Evolutionary conservation across 2,329 filamentous ascomycete species (phyloP).

Genomic region (Paraphaeosphaeria minitans): DNA sequence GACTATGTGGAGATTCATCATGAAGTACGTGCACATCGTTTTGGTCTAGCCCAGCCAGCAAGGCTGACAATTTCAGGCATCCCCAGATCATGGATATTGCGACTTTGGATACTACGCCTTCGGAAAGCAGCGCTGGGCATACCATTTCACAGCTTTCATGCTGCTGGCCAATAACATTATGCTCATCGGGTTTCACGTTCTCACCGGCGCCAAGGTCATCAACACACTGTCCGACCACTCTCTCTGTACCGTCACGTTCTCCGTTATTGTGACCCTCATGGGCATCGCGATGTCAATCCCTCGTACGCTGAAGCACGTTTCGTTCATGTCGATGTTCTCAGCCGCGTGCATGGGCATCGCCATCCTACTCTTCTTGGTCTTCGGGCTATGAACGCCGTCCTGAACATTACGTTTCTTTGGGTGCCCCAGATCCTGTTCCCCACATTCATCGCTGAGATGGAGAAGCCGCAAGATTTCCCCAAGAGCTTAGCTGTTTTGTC

Average conservation of each 20-base stretch:
- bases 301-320: conserved; percentile 80
- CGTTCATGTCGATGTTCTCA: conserved; percentile 77
- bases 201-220: conserved; percentile 83
- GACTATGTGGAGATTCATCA: conserved; percentile 75
- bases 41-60: neutral
- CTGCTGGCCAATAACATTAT: conserved; percentile 96
- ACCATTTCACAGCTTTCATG: conserved; percentile 75
- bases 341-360: conserved; percentile 90
- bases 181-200: conserved; percentile 64
- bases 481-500: conserved; percentile 54
- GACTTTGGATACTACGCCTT: conserved; percentile 96
- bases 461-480: conserved; percentile 77
- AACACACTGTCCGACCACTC: conserved; percentile 81
- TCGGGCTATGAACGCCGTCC: conserved; percentile 84
- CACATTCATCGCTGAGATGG: conserved; percentile 96
- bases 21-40: neutral
- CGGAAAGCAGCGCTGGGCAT: conserved; percentile 77
- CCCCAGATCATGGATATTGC: conserved; percentile 92
- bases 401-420: conserved; percentile 96
- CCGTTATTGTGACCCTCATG: conserved; percentile 73
- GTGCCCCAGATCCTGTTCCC: conserved; percentile 94
- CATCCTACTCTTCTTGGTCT: conserved; percentile 81
- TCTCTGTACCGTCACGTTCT: conserved; percentile 80
- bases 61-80: conserved; percentile 67
- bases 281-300: conserved; percentile 82